Percentiles rank a stretch among this genome's conserved stretches.
These are phyloP conservation scores for Arthonia radiata DNA, from an alignment of 495 filamentous ascomycete genomes.

Conservation along the genomic window DNA sequence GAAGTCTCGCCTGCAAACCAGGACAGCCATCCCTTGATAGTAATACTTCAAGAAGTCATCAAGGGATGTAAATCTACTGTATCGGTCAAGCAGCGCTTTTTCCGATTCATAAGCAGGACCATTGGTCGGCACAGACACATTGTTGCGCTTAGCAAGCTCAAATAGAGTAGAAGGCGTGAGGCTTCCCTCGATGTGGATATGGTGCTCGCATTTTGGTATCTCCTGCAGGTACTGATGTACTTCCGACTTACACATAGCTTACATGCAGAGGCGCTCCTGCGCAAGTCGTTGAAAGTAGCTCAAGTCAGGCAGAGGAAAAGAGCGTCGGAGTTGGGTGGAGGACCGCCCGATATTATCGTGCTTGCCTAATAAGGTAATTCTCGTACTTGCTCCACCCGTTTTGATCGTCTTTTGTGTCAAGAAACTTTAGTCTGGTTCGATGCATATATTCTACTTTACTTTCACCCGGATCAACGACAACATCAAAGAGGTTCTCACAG, in stretches of 20 bases:
- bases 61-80: constrained; percentile 37
- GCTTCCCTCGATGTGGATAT: constrained; percentile 53
- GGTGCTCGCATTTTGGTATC: constrained; percentile 60
- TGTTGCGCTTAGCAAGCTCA: constrained; percentile 35
- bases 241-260: constrained; percentile 25
- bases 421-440: not conserved
- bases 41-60: constrained; percentile 63
- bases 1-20: constrained; percentile 34
- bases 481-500: too few species aligned
- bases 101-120: constrained; percentile 35
- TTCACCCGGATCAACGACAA: too few species aligned
- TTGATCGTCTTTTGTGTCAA: not conserved
- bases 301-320: not conserved
- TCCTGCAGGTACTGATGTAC: constrained; percentile 35
- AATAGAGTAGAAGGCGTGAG: constrained; percentile 45
- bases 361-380: constrained; percentile 1
- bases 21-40: constrained; percentile 49
- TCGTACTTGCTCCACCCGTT: not conserved
- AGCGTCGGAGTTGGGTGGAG: not conserved
- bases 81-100: constrained; percentile 31
- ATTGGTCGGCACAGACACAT: constrained; percentile 28
- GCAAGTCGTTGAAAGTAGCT: not conserved
- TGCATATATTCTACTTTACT: too few species aligned
- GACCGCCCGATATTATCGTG: not conserved
- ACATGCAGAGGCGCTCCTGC: constrained; percentile 1